Conservation (phyloP, 1,284 basidiomycete genomes). For the Phellopilus nigrolimitatus region DNA sequence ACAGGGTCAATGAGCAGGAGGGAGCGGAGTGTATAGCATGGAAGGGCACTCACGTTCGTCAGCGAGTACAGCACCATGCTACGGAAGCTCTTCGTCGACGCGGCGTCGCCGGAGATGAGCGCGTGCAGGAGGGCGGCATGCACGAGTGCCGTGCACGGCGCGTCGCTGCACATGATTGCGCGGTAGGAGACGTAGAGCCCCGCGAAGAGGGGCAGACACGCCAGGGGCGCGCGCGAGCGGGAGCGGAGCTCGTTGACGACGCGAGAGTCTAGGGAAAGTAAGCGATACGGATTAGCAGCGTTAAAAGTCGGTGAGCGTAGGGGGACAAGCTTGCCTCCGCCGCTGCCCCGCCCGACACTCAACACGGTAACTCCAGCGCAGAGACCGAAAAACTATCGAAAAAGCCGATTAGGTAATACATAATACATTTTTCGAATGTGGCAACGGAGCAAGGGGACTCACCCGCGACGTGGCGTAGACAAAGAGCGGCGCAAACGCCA, state of each 20-base stretch:
- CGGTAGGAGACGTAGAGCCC: slow-evolving; percentile 3
- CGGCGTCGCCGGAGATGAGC: slow-evolving; percentile 10
- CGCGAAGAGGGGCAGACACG: background rate
- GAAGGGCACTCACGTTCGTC: slow-evolving; percentile 6
- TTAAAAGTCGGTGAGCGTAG: background rate
- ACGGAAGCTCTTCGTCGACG: slow-evolving; percentile 6
- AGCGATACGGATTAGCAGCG: background rate
- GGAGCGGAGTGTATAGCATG: background rate
- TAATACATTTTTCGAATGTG: background rate
- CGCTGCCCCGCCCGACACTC: slow-evolving; percentile 5
- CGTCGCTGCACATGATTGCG: background rate
- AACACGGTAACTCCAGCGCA: slow-evolving; percentile 1
- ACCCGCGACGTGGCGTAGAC: slow-evolving; percentile 6
- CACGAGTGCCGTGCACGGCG: slow-evolving; percentile 2
- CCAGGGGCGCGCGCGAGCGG: background rate
- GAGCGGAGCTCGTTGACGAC: background rate
- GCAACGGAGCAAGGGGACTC: background rate
- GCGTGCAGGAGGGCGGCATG: slow-evolving; percentile 14
- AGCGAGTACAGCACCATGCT: slow-evolving; percentile 4
- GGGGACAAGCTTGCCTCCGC: slow-evolving; percentile 3
- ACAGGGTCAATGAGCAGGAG: background rate
- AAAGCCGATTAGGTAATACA: background rate
- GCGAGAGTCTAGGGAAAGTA: background rate
- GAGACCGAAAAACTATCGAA: slow-evolving; percentile 2
- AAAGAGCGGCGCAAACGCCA: slow-evolving; percentile 10